Evolutionary conservation across 768 basidiomycete species (phyloP).

Genomic region (Mycena epipterygia): DNA sequence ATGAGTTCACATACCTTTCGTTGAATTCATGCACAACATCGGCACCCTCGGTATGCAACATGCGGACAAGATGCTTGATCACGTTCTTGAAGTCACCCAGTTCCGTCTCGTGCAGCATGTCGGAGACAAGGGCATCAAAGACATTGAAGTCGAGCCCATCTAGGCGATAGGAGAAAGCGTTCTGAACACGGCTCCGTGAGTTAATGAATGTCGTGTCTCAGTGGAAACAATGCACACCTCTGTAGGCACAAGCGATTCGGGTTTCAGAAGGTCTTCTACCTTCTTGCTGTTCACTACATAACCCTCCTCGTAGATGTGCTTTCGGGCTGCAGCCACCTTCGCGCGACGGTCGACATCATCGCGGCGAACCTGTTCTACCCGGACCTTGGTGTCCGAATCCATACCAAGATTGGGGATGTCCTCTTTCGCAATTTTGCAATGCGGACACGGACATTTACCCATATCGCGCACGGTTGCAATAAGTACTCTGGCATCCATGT

Average conservation of each 20-base stretch:
- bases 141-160: neutral
- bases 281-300: constrained; percentile 39
- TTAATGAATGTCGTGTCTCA: neutral
- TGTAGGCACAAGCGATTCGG: constrained; percentile 48
- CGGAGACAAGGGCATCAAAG: constrained; percentile 4
- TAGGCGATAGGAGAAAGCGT: neutral
- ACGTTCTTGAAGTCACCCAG: constrained; percentile 12
- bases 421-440: constrained; percentile 40
- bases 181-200: neutral
- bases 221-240: constrained; percentile 36
- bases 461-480: constrained; percentile 40
- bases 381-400: constrained; percentile 21
- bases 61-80: constrained; percentile 9
- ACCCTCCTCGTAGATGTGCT: constrained; percentile 45
- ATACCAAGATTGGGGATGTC: constrained; percentile 40
- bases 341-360: constrained; percentile 26
- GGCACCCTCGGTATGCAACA: neutral
- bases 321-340: constrained; percentile 34
- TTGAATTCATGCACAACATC: constrained; percentile 6
- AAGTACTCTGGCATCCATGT: constrained; percentile 29
- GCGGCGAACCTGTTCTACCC: constrained; percentile 9
- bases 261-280: constrained; percentile 44
- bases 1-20: neutral
- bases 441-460: constrained; percentile 46
- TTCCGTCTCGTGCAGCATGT: constrained; percentile 9